Percentiles rank a stretch among this genome's conserved stretches.
phyloP scores from a whole-genome alignment of 2,329 filamentous ascomycete species.

The Talaromyces amestolkiae region DNA sequence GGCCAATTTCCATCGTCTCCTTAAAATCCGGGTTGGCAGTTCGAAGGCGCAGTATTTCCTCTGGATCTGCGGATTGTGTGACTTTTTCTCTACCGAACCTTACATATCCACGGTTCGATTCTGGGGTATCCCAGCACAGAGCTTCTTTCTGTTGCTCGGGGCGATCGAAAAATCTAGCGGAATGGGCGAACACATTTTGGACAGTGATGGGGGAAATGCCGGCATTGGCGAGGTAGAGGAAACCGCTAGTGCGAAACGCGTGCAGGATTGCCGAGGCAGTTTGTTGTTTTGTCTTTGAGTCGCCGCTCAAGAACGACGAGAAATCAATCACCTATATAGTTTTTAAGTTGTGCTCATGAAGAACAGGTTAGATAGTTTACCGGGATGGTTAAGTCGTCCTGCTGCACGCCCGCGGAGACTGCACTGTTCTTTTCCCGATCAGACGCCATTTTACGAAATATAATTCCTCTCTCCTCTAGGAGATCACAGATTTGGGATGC shows the following conservation, averaged over 20 bases:
- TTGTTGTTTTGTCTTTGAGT: constrained; percentile 57
- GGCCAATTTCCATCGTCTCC: constrained; percentile 61
- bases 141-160: constrained; percentile 61
- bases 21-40: constrained; percentile 53
- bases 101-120: constrained; percentile 72
- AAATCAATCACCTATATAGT: constrained; percentile 74
- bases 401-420: constrained; percentile 37
- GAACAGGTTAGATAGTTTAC: constrained; percentile 26
- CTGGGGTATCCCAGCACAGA: constrained; percentile 68
- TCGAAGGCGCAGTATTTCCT: constrained; percentile 59
- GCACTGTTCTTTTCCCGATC: not conserved
- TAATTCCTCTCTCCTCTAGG: not conserved
- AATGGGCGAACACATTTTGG: constrained; percentile 62
- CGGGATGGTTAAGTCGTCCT: constrained; percentile 46
- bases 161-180: constrained; percentile 69
- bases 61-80: constrained; percentile 54
- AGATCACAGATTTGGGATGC: not conserved
- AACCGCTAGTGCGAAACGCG: constrained; percentile 82
- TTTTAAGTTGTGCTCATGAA: not conserved
- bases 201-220: constrained; percentile 63
- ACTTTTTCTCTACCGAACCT: constrained; percentile 71
- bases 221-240: constrained; percentile 83
- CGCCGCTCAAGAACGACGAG: constrained; percentile 65
- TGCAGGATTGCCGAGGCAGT: constrained; percentile 70
- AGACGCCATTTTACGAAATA: not conserved